Conservation (phyloP, 2,329 filamentous ascomycete genomes). For the Simplicillium aogashimaense region DNA sequence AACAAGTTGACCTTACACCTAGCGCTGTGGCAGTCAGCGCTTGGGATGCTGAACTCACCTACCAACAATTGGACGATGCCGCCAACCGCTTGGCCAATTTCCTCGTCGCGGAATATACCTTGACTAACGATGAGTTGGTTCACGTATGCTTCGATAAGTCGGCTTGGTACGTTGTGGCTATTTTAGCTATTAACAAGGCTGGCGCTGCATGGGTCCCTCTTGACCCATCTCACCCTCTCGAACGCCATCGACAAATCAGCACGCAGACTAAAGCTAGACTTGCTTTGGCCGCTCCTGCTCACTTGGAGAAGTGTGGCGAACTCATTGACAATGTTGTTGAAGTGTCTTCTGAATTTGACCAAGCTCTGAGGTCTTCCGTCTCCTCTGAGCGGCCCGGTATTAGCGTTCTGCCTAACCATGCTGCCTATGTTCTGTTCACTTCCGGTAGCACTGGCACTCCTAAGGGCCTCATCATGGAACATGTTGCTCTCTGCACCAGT, state of each 20-base stretch:
- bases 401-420: neutral
- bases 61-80: neutral
- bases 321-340: neutral
- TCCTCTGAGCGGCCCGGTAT: neutral
- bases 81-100: neutral
- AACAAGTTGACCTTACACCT: neutral
- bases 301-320: neutral
- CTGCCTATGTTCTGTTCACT: constrained; percentile 22
- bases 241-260: constrained; percentile 3
- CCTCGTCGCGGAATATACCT: neutral
- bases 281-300: neutral
- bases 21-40: neutral
- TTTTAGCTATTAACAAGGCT: constrained; percentile 12
- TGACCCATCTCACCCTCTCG: constrained; percentile 15
- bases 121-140: constrained; percentile 9
- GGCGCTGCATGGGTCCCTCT: constrained; percentile 1
- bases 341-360: neutral
- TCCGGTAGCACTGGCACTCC: constrained; percentile 16
- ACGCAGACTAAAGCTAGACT: neutral
- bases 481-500: constrained; percentile 9
- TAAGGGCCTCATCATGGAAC: constrained; percentile 34
- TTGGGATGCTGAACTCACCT: neutral
- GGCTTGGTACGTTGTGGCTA: constrained; percentile 15
- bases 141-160: constrained; percentile 19
- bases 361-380: neutral